Evolutionary conservation across 176 grass and related monocot species (phyloP).

Genomic region (Avena eriantha): DNA sequence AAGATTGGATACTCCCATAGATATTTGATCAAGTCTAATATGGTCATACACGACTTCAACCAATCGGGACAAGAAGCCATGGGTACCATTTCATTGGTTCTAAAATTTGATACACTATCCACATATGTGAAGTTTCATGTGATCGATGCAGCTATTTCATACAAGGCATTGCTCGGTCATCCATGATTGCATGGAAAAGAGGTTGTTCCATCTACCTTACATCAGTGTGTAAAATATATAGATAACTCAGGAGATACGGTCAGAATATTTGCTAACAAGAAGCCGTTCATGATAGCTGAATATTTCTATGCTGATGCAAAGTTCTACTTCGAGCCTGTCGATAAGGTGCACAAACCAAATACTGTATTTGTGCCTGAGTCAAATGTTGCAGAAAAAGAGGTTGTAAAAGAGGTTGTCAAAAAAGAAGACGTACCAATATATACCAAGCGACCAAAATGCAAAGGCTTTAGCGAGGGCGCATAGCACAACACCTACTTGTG

Average conservation of each 20-base stretch:
- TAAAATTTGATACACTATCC: background rate
- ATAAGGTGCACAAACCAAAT: background rate
- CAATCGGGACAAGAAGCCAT: background rate
- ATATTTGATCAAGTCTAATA: background rate
- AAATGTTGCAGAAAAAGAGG: too few relatives aligned
- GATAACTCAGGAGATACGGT: background rate
- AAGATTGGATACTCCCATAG: background rate
- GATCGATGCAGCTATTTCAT: background rate
- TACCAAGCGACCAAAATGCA: too few relatives aligned
- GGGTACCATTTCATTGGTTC: background rate
- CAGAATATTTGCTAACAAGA: background rate
- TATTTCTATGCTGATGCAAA: background rate
- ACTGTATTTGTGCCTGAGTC: fast-evolving
- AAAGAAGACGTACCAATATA: background rate
- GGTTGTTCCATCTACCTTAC: background rate
- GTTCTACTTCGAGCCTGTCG: background rate
- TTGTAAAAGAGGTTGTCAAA: background rate
- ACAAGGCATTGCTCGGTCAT: background rate
- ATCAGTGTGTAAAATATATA: background rate
- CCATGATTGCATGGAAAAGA: background rate
- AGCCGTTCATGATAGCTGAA: background rate
- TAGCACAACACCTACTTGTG: too few relatives aligned
- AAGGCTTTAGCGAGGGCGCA: too few relatives aligned
- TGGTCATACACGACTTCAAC: background rate
- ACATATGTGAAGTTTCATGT: background rate